These are phyloP conservation scores for Candida nitratophila DNA, from an alignment of 805 yeast species.

Conservation along the genomic window DNA sequence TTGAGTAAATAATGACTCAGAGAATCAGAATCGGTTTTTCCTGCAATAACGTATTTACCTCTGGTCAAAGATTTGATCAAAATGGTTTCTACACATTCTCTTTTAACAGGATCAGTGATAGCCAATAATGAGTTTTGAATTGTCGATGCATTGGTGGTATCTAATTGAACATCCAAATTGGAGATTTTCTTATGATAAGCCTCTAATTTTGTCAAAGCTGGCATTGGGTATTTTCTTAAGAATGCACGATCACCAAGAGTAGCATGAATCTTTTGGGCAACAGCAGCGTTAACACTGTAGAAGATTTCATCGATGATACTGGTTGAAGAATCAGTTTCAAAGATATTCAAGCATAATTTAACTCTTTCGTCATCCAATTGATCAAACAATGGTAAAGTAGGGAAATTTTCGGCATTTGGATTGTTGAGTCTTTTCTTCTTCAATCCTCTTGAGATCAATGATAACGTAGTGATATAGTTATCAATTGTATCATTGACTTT, in stretches of 20 bases:
- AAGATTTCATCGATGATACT: slow-evolving; percentile 67
- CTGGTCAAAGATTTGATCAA: slow-evolving; percentile 76
- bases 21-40: slow-evolving; percentile 72
- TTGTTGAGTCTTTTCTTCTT: slow-evolving; percentile 60
- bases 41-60: slow-evolving; percentile 86
- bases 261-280: slow-evolving; percentile 75
- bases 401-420: slow-evolving; percentile 37
- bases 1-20: slow-evolving; percentile 77
- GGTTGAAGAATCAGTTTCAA: slow-evolving; percentile 50
- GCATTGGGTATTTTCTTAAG: slow-evolving; percentile 81
- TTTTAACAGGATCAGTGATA: slow-evolving; percentile 52
- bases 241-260: slow-evolving; percentile 75
- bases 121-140: slow-evolving; percentile 64
- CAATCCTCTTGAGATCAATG: slow-evolving; percentile 60
- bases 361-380: slow-evolving; percentile 83
- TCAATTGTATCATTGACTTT: slow-evolving; percentile 53
- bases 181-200: slow-evolving; percentile 67
- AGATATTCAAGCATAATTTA: slow-evolving; percentile 63
- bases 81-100: slow-evolving; percentile 73
- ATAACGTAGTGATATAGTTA: slow-evolving; percentile 51
- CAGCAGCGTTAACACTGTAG: slow-evolving; percentile 74
- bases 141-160: slow-evolving; percentile 64
- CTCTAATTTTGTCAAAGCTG: slow-evolving; percentile 74
- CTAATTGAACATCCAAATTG: slow-evolving; percentile 59
- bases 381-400: slow-evolving; percentile 60